A percentile compares a stretch with the other conserved stretches of the same genome.
Evolutionary conservation across 2,329 filamentous ascomycete genomes (phyloP).

Genomic region (Colletotrichum gloeosporioides): DNA sequence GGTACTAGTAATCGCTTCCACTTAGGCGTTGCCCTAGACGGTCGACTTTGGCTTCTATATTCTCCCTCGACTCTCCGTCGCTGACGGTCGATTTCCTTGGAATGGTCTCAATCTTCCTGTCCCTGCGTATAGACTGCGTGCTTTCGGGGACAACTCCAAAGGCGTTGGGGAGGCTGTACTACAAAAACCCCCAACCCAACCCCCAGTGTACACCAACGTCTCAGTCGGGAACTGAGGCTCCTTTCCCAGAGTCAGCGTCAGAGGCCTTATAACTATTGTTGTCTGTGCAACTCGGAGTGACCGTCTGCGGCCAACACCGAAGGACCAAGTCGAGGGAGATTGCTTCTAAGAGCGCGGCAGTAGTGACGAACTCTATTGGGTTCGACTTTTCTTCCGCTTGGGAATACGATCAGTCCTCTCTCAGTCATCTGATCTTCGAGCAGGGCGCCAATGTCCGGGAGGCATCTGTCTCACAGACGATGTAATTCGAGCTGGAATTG

Average conservation of each 20-base stretch:
- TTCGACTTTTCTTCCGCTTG: neutral
- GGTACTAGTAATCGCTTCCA: neutral
- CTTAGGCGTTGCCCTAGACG: neutral
- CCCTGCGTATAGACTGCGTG: neutral
- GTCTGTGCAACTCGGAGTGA: neutral
- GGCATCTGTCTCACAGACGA: neutral
- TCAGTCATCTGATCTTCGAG: neutral
- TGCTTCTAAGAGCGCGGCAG: neutral
- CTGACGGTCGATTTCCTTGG: neutral
- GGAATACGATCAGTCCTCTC: neutral
- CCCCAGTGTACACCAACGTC: neutral
- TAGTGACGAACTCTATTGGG: neutral
- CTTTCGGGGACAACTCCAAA: neutral
- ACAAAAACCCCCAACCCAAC: neutral
- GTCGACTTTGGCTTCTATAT: neutral
- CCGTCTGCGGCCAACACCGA: neutral
- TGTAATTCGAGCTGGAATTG: fast-evolving
- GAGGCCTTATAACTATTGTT: neutral
- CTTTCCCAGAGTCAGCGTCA: neutral
- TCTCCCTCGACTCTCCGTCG: neutral
- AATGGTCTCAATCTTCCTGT: neutral
- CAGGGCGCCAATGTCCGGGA: neutral
- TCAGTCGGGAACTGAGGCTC: neutral
- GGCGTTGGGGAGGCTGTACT: neutral
- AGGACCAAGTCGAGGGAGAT: fast-evolving